Percentiles rank a stretch among this genome's conserved stretches.
Conservation (phyloP, 2,329 filamentous ascomycete genomes). For the Cercospora brassicicola region DNA sequence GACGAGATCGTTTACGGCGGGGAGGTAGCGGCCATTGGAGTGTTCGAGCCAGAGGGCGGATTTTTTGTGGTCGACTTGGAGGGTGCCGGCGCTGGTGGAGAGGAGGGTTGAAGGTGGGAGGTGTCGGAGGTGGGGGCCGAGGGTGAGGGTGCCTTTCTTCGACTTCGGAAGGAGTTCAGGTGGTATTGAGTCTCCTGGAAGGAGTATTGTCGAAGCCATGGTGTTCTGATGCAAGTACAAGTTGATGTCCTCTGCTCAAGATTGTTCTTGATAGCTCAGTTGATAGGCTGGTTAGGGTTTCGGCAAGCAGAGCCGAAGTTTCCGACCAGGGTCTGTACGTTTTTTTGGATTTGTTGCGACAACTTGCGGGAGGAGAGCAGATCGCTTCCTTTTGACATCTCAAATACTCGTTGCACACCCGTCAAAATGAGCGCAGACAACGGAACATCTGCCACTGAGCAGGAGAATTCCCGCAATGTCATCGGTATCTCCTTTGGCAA, state of each 20-base stretch:
- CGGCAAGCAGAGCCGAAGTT: neutral
- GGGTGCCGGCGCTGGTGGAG: conserved; percentile 65
- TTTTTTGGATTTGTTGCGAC: conserved; percentile 8
- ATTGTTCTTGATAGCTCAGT: neutral
- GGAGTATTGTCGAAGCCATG: conserved; percentile 61
- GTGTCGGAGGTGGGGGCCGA: conserved; percentile 81
- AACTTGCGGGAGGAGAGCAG: neutral
- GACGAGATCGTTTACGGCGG: conserved; percentile 78
- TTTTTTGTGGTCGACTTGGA: conserved; percentile 69
- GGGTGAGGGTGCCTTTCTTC: conserved; percentile 64
- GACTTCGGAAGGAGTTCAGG: conserved; percentile 66
- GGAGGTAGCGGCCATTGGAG: conserved; percentile 71
- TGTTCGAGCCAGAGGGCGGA: conserved; percentile 77
- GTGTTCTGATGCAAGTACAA: too few relatives aligned
- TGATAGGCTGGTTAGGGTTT: conserved; percentile 4
- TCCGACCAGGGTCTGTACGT: conserved; percentile 4
- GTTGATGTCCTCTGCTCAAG: neutral
- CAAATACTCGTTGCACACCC: conserved; percentile 4
- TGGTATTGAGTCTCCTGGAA: conserved; percentile 79
- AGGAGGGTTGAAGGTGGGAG: conserved; percentile 73
- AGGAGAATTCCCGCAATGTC: conserved; percentile 49
- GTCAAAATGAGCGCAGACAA: conserved; percentile 54
- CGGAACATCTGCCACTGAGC: conserved; percentile 52
- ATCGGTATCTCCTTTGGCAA: conserved; percentile 99
- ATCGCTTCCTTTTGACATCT: conserved; percentile 1